Evolutionary conservation across 192 early-diverging fungal species (phyloP).

Genomic region (Backusella australiensis): DNA sequence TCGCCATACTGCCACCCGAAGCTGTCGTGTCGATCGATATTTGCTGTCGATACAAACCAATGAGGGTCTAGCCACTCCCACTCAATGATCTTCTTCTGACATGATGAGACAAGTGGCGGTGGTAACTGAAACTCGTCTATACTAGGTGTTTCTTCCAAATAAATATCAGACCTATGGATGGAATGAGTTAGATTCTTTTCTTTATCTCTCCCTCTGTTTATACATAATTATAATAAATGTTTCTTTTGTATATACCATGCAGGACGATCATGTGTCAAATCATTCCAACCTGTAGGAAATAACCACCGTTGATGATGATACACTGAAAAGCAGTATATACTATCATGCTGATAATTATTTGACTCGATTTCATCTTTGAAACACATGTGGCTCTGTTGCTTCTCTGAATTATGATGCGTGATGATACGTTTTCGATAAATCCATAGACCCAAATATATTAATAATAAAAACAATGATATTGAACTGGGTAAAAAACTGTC

Average conservation of each 20-base stretch:
- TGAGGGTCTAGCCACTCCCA: background rate
- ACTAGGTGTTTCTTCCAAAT: background rate
- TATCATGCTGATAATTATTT: background rate
- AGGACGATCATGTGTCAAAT: conserved; percentile 6
- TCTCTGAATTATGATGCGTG: background rate
- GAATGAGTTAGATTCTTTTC: background rate
- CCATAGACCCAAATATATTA: background rate
- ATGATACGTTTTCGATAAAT: background rate
- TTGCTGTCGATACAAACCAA: background rate
- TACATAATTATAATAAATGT: background rate
- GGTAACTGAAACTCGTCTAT: background rate
- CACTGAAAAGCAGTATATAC: background rate
- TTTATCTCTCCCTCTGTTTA: background rate
- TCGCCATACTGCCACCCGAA: background rate
- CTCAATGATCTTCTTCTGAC: background rate
- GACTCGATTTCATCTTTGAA: background rate
- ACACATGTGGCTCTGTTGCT: background rate
- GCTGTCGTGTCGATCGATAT: background rate
- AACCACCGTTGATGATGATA: background rate
- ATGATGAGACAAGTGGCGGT: background rate
- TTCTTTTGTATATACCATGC: background rate
- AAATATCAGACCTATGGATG: background rate
- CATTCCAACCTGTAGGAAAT: conserved; percentile 6
- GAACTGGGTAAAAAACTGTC: background rate
- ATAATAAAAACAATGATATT: background rate